Evolutionary conservation across 1,139 yeast genomes (phyloP).

Genomic region (Taiozyma onychis): DNA sequence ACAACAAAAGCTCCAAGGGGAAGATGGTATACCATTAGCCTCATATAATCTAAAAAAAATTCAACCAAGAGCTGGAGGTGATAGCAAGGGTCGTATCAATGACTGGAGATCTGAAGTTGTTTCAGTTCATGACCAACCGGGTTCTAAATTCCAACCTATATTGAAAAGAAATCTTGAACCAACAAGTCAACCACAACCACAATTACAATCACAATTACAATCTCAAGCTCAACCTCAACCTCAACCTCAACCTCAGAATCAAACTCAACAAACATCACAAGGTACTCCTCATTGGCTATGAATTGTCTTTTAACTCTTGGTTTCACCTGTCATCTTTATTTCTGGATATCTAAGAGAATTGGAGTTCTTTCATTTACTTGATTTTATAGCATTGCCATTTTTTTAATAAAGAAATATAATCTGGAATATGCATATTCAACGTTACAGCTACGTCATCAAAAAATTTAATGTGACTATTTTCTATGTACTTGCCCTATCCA

Average conservation of each 20-base stretch:
- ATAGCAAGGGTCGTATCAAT: neutral
- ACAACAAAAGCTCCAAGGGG: neutral
- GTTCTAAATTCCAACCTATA: neutral
- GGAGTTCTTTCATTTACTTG: neutral
- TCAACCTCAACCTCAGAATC: conserved; percentile 5
- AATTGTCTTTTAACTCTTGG: neutral
- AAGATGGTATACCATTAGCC: neutral
- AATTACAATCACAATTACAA: too few species aligned
- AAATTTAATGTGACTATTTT: too few species aligned
- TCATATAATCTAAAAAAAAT: neutral
- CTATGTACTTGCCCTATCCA: too few species aligned
- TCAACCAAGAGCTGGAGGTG: neutral
- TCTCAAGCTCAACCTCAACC: conserved; percentile 12
- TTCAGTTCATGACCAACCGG: conserved; percentile 8
- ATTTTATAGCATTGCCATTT: neutral
- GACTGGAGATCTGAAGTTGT: neutral
- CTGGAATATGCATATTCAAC: neutral
- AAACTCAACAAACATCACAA: conserved; percentile 3
- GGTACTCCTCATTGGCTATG: conserved; percentile 8
- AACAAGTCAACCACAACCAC: conserved; percentile 13
- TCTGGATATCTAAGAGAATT: neutral
- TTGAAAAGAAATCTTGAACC: neutral
- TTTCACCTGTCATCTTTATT: neutral
- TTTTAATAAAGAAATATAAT: neutral
- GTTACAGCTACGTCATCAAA: too few species aligned